A percentile compares a stretch with the other conserved stretches of the same genome.
Conservation (phyloP, 2,329 filamentous ascomycete species). For the Zymoseptoria ardabiliae region DNA sequence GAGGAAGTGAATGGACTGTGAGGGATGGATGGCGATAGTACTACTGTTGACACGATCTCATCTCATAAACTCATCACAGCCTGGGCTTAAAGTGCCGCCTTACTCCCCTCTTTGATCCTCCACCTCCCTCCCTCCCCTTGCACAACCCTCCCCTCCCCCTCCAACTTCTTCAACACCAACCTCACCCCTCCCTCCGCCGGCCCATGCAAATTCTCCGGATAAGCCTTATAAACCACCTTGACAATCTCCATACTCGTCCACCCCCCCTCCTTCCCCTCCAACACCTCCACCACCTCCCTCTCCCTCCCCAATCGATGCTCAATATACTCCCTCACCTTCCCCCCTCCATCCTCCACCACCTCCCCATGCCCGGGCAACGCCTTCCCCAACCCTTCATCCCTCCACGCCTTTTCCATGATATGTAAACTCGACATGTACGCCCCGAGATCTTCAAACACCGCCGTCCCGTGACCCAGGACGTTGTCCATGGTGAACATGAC, state of each 20-base stretch:
- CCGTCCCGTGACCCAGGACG: conserved; percentile 75
- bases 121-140: conserved; percentile 31
- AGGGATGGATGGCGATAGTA: no score
- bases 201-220: conserved; percentile 65
- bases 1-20: no score
- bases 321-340: conserved; percentile 76
- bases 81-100: conserved; percentile 14
- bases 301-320: conserved; percentile 72
- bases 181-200: conserved; percentile 69
- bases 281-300: conserved; percentile 61
- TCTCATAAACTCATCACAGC: neutral
- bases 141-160: conserved; percentile 61
- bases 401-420: conserved; percentile 51
- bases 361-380: conserved; percentile 87
- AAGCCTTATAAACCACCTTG: conserved; percentile 75
- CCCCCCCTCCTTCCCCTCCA: conserved; percentile 34
- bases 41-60: neutral
- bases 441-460: conserved; percentile 68
- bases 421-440: conserved; percentile 62
- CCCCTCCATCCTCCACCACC: conserved; percentile 63
- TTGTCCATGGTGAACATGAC: conserved; percentile 87
- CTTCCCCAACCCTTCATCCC: conserved; percentile 52
- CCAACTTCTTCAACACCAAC: conserved; percentile 74
- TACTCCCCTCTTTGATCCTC: conserved; percentile 15
- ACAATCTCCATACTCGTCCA: conserved; percentile 78